phyloP scores from a whole-genome alignment of 2,329 filamentous ascomycete species.

The Chalara sp. region DNA sequence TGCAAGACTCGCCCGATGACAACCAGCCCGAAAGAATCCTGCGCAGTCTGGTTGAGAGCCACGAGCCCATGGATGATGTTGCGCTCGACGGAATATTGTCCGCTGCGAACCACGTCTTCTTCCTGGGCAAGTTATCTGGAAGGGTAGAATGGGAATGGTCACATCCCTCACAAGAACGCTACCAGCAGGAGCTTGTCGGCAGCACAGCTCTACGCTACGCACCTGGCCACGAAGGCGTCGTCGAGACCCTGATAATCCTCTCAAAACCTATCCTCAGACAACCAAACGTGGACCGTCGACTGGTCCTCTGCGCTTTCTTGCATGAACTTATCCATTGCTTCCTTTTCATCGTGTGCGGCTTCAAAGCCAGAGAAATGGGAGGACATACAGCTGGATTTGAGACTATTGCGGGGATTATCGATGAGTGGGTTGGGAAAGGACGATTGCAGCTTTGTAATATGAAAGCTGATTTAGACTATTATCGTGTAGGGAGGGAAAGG shows the following conservation, averaged over 20 bases:
- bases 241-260: constrained; percentile 56
- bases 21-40: constrained; percentile 39
- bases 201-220: constrained; percentile 49
- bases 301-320: constrained; percentile 58
- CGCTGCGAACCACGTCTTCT: constrained; percentile 57
- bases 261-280: constrained; percentile 50
- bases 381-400: constrained; percentile 56
- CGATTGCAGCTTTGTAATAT: constrained; percentile 50
- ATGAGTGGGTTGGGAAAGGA: constrained; percentile 50
- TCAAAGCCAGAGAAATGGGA: constrained; percentile 45
- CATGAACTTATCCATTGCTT: constrained; percentile 64
- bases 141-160: constrained; percentile 59
- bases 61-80: constrained; percentile 45
- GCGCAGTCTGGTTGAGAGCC: constrained; percentile 44
- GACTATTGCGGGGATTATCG: constrained; percentile 52
- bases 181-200: constrained; percentile 50
- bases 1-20: constrained; percentile 8
- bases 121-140: constrained; percentile 46
- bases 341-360: constrained; percentile 55
- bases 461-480: constrained; percentile 54
- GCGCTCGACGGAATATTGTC: constrained; percentile 52
- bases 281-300: constrained; percentile 45
- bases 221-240: constrained; percentile 35
- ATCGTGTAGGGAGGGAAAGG: constrained; percentile 23
- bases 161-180: constrained; percentile 35